phyloP scores from a whole-genome alignment of 202 grass and related monocot genomes.

The Bolboschoenoplectus hybrid region DNA sequence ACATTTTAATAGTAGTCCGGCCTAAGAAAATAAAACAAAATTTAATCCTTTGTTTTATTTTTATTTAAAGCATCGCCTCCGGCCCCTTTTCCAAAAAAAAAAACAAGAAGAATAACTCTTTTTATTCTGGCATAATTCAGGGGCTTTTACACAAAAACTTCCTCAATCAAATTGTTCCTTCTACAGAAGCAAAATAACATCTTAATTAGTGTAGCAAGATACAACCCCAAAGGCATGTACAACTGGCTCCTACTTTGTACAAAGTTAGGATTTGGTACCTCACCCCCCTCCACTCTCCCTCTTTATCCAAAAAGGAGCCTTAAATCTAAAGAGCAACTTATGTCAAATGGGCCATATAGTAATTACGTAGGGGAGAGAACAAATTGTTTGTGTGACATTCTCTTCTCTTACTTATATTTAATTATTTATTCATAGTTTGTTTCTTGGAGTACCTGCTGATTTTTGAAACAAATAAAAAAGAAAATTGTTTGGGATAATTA shows the following conservation, averaged over 20 bases:
- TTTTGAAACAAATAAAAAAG: background rate
- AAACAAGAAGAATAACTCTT: background rate
- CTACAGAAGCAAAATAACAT: background rate
- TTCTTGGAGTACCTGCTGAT: background rate
- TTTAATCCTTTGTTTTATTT: background rate
- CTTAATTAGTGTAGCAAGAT: constrained; percentile 4
- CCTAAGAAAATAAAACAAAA: background rate
- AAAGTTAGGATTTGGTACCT: constrained; percentile 3
- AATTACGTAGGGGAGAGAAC: background rate
- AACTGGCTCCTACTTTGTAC: constrained; percentile 26
- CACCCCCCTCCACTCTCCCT: background rate
- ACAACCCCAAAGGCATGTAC: constrained; percentile 27
- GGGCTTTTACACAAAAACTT: constrained; percentile 6
- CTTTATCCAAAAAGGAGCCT: background rate
- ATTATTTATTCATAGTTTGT: background rate
- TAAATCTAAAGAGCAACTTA: constrained; percentile 20
- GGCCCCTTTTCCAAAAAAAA: background rate
- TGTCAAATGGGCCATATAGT: constrained; percentile 20
- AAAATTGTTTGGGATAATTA: background rate
- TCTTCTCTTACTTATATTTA: background rate
- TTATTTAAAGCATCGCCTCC: background rate
- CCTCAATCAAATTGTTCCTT: constrained; percentile 26
- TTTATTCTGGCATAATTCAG: background rate
- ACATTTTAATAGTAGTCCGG: background rate
- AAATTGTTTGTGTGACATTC: background rate